These are phyloP conservation scores for Monosporascus cannonballus DNA, from an alignment of 2,329 filamentous ascomycete genomes.

Conservation along the genomic window DNA sequence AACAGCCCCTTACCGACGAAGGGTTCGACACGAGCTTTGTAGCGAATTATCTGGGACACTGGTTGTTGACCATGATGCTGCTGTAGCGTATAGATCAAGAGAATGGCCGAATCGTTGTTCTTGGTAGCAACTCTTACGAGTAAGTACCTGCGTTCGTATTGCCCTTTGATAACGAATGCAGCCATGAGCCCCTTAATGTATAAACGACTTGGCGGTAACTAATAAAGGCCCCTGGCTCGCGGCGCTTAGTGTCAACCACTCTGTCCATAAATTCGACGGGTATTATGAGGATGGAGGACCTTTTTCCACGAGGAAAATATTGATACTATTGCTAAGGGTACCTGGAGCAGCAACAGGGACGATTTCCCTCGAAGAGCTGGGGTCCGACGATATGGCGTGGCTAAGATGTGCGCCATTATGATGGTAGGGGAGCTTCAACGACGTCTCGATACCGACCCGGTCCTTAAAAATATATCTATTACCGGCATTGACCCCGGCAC, in stretches of 20 bases:
- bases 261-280: background rate
- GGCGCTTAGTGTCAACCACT: background rate
- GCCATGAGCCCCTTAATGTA: no score
- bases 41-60: slow-evolving; percentile 16
- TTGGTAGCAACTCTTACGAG: background rate
- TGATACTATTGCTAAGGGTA: background rate
- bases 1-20: slow-evolving; percentile 10
- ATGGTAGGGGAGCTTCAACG: slow-evolving; percentile 1
- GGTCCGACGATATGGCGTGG: background rate
- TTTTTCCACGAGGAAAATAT: background rate
- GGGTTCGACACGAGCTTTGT: slow-evolving; percentile 13
- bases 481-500: background rate
- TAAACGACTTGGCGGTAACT: background rate
- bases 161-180: no score
- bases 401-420: background rate
- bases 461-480: background rate
- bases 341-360: background rate
- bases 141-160: background rate
- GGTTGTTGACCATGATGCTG: slow-evolving; percentile 15
- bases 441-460: background rate
- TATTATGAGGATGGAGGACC: slow-evolving; percentile 1
- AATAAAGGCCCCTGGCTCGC: background rate
- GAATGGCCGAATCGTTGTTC: background rate
- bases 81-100: slow-evolving; percentile 17
- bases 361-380: background rate